These are phyloP conservation scores for Claviceps purpurea DNA, from an alignment of 2,329 filamentous ascomycete species.

Conservation along the genomic window DNA sequence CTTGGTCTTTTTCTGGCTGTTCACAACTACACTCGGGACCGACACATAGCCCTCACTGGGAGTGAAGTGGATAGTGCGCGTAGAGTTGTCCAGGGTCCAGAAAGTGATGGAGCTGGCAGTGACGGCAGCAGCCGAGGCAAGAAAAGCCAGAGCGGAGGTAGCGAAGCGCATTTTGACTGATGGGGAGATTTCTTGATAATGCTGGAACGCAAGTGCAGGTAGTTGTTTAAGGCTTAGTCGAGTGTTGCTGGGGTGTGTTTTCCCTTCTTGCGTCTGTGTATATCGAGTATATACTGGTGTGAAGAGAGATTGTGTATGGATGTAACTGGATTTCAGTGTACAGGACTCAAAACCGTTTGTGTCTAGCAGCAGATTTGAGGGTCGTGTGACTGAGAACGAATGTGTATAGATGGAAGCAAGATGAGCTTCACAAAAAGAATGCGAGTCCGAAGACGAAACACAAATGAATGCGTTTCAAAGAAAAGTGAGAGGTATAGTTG, in stretches of 20 bases:
- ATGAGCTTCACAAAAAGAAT: constrained; percentile 17
- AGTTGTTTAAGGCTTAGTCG: not conserved
- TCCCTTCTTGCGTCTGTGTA: not conserved
- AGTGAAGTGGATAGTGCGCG: constrained; percentile 39
- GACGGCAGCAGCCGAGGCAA: constrained; percentile 28
- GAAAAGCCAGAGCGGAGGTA: constrained; percentile 28
- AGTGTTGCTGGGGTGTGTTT: constrained; percentile 2
- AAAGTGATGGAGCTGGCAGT: constrained; percentile 41
- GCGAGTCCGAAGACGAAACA: constrained; percentile 7
- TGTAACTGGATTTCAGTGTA: not conserved
- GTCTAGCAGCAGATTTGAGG: not conserved
- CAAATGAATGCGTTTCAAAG: not conserved
- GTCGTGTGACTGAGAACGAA: not conserved
- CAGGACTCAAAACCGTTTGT: constrained; percentile 2
- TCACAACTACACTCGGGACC: constrained; percentile 27
- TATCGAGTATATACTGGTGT: not conserved
- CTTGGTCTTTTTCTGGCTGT: constrained; percentile 22
- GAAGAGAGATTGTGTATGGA: constrained; percentile 6
- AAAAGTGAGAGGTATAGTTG: not conserved
- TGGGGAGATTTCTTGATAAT: not conserved
- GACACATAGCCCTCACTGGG: constrained; percentile 23
- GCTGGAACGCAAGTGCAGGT: not conserved
- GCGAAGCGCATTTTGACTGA: constrained; percentile 41
- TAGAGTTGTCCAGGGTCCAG: constrained; percentile 39
- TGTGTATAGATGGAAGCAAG: not conserved